Evolutionary conservation across 2,329 filamentous ascomycete species (phyloP), one percentile per base, ranked within the genome.

Genomic region (Fusarium oligoseptatum): DNA sequence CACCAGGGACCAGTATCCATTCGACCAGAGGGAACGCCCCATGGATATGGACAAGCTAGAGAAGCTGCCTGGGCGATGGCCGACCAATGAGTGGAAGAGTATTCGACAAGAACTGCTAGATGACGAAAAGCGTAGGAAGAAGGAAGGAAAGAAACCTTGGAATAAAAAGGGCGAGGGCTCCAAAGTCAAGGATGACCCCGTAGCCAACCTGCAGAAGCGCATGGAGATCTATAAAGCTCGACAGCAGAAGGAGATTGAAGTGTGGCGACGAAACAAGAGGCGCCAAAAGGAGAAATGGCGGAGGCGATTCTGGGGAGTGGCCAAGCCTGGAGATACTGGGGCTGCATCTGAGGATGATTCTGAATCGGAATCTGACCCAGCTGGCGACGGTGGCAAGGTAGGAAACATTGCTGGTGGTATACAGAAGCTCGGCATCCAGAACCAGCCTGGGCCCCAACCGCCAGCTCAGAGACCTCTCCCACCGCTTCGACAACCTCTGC

Each of bases 1-100:
- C 4, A 34, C 4, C 2, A 57, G 52, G 7, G 20, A 67, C 24
- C 37, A 77, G 29, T 76, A 72, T 32, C 12, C 56, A 6, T 78
- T 64, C 27, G 2, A 60, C 9, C 1, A 4, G 1, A 20, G 20
- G 1, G 76, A 77, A 20, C 3, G 10, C 14, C 58, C 62, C 9
- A 52, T 71, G 15, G 63, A 73, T 43, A 39, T 75, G n/a, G 67
- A 71, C 15, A 9, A n/a, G 1, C 14, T 43, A 6, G 55, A 66
- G 15, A 27, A 36, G 6, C 24, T 50, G 4, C 11, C 36, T 6
- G 10, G 5, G 9, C 41, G 41, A 6, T 22, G 11, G 17, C 56
- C 32, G 1, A 20, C 20, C 6, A 20, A 45, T 3, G 29, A 20
- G 14, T 71, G 62, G 64, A 61, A n/a, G 10, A 3, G 22, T 6